Percentiles rank a stretch among this genome's conserved stretches.
Evolutionary conservation across 495 filamentous ascomycete genomes (phyloP).

Genomic region (Cercophora scortea): DNA sequence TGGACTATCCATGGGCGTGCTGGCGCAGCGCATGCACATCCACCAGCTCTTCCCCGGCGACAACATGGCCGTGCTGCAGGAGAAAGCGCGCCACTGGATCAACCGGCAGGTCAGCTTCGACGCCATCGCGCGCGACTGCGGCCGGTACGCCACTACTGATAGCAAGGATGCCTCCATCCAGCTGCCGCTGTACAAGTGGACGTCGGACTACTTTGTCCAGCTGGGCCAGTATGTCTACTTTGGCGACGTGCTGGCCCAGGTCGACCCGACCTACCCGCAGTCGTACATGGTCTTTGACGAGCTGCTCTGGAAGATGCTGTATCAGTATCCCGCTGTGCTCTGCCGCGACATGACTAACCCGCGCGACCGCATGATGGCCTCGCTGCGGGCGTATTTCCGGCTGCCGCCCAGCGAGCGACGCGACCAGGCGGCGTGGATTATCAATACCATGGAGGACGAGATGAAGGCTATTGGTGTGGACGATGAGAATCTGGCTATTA

Average conservation of each 20-base stretch:
- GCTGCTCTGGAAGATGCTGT: slow-evolving; percentile 10
- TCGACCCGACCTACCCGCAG: slow-evolving; percentile 6
- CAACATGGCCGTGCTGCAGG: slow-evolving; percentile 4
- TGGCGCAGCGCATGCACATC: slow-evolving; percentile 6
- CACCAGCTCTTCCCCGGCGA: slow-evolving; percentile 10
- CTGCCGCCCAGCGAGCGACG: slow-evolving; percentile 3
- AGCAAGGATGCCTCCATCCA: neutral
- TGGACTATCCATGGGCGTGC: slow-evolving; percentile 1
- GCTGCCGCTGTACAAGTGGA: slow-evolving; percentile 5
- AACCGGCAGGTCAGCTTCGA: slow-evolving; percentile 1
- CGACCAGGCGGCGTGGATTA: slow-evolving; percentile 5
- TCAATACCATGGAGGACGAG: slow-evolving; percentile 10
- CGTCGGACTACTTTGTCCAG: slow-evolving; percentile 8
- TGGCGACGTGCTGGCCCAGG: slow-evolving; percentile 3
- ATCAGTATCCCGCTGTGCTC: slow-evolving; percentile 7
- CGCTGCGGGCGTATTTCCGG: slow-evolving; percentile 14
- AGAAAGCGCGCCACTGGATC: slow-evolving; percentile 4
- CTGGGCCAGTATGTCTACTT: slow-evolving; percentile 7
- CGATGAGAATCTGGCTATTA: slow-evolving; percentile 6
- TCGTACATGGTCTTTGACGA: slow-evolving; percentile 10
- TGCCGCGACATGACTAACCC: slow-evolving; percentile 5
- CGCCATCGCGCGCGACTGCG: neutral
- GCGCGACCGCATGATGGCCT: slow-evolving; percentile 4
- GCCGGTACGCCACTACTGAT: neutral
- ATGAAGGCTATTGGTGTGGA: slow-evolving; percentile 4